Percentiles rank a stretch among this genome's conserved stretches.
These are phyloP conservation scores for Globisporangium apiculatum DNA, from an alignment of 352 stramenopile genomes.

Conservation along the genomic window DNA sequence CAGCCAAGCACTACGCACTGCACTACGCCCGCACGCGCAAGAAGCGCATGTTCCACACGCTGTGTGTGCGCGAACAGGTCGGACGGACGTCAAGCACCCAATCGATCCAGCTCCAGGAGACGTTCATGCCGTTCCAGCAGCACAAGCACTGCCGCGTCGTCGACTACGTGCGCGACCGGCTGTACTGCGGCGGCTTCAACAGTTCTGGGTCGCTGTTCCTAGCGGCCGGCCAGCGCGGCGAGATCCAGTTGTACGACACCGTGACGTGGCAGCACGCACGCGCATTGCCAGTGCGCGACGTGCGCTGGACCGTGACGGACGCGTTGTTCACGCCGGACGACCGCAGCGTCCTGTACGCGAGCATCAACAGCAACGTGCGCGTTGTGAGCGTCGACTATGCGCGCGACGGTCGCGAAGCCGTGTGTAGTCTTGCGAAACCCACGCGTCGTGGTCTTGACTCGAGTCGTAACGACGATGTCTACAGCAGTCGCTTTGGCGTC, in stretches of 20 bases:
- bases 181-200: constrained; percentile 81
- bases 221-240: constrained; percentile 51
- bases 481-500: constrained; percentile 55
- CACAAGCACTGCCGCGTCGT: constrained; percentile 72
- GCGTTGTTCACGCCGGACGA: constrained; percentile 78
- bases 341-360: constrained; percentile 67
- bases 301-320: constrained; percentile 81
- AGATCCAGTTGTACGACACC: constrained; percentile 74
- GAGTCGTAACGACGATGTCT: not conserved
- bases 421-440: constrained; percentile 34
- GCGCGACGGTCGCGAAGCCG: constrained; percentile 36
- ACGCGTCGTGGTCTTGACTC: constrained; percentile 12
- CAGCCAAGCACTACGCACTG: constrained; percentile 10
- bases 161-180: constrained; percentile 55
- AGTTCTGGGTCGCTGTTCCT: constrained; percentile 61
- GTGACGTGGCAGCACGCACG: constrained; percentile 49
- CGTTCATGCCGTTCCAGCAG: constrained; percentile 74
- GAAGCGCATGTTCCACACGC: constrained; percentile 47
- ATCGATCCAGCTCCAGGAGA: constrained; percentile 67
- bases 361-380: constrained; percentile 75
- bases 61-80: constrained; percentile 63
- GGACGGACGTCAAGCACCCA: constrained; percentile 53
- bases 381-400: constrained; percentile 68
- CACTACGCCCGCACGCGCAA: constrained; percentile 22
- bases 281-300: constrained; percentile 51